These are phyloP conservation scores for Arthroderma sp. DNA, from an alignment of 2,329 filamentous ascomycete species.

Conservation along the genomic window DNA sequence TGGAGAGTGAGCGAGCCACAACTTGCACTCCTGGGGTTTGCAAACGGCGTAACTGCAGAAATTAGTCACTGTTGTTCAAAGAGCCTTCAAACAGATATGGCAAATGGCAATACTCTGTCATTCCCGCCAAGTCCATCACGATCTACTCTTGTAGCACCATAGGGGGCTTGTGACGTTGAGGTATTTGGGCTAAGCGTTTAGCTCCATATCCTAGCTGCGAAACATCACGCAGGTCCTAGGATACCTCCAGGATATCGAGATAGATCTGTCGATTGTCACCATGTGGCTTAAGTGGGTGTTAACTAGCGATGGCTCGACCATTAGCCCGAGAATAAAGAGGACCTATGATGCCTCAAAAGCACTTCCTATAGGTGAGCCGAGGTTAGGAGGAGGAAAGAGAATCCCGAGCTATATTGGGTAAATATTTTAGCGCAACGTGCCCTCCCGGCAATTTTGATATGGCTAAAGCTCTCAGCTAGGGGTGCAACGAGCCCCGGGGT, in stretches of 20 bases:
- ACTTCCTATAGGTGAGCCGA: not conserved
- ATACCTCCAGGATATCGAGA: not conserved
- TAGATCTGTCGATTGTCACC: not conserved
- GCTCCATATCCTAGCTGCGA: not conserved
- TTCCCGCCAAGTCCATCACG: not conserved
- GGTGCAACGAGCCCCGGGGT: not conserved
- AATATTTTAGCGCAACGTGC: not conserved
- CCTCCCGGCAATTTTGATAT: not conserved
- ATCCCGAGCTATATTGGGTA: not conserved
- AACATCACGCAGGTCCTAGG: not conserved
- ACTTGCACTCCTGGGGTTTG: not conserved
- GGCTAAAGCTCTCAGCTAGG: not conserved
- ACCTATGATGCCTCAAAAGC: no score
- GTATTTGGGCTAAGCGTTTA: not conserved
- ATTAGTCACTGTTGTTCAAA: not conserved
- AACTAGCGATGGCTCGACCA: not conserved
- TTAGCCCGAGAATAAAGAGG: not conserved
- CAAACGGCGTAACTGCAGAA: conserved; percentile 2
- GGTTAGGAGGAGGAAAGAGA: not conserved
- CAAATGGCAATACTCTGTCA: not conserved
- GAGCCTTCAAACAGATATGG: conserved; percentile 1
- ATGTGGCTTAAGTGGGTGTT: not conserved
- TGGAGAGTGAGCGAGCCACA: not conserved
- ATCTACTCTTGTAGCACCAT: not conserved
- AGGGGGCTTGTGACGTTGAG: not conserved